Evolutionary conservation across 75 land plant species (phyloP).

Genomic region (Cunninghamia lanceolata): DNA sequence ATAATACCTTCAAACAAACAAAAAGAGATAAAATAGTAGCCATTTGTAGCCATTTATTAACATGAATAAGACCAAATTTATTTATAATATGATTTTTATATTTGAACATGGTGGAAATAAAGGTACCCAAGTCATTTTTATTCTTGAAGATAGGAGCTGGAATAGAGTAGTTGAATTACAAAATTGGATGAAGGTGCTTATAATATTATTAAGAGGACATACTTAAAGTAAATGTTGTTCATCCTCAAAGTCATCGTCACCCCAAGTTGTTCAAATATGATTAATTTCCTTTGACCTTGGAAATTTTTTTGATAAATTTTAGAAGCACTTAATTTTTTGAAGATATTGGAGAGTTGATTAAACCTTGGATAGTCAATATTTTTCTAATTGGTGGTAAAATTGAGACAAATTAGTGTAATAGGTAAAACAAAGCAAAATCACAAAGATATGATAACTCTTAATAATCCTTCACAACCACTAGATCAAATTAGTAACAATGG

Average conservation of each 20-base stretch:
- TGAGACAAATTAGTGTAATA: neutral
- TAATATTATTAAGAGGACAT: neutral
- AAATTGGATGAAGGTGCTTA: neutral
- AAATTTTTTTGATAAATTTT: neutral
- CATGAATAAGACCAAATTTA: too few relatives aligned
- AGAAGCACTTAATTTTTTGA: neutral
- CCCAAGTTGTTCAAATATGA: neutral
- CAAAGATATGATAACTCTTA: too few relatives aligned
- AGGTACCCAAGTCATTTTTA: neutral
- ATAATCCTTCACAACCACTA: too few relatives aligned
- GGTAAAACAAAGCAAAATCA: too few relatives aligned
- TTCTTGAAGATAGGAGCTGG: neutral
- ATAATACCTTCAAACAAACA: neutral
- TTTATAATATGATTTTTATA: too few relatives aligned
- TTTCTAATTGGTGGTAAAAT: neutral
- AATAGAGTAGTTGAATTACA: neutral
- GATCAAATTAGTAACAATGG: too few relatives aligned
- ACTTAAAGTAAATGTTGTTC: neutral
- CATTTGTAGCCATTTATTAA: too few relatives aligned
- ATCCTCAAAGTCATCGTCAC: neutral
- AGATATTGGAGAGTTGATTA: neutral
- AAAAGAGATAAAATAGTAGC: neutral
- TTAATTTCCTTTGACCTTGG: neutral
- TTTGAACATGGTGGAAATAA: neutral
- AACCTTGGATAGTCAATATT: neutral